Evolutionary conservation across 73 alveolate genomes (phyloP).

Genomic region (Paramecium octaurelia): DNA sequence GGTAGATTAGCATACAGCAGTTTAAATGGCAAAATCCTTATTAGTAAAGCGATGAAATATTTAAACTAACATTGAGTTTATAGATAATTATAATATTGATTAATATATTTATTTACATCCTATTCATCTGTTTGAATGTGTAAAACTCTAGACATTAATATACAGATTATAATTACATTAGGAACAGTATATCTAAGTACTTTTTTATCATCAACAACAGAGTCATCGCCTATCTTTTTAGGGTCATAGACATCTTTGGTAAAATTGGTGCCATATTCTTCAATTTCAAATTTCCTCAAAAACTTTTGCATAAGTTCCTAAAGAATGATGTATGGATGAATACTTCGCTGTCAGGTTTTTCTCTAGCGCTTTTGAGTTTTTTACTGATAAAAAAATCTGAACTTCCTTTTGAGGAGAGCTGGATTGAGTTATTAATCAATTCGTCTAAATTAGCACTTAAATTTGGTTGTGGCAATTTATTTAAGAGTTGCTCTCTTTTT

Average conservation of each 20-base stretch:
- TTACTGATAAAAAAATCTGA: neutral
- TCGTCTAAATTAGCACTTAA: neutral
- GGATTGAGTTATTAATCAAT: neutral
- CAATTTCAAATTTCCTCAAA: constrained; percentile 15
- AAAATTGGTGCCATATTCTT: constrained; percentile 30
- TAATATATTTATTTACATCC: neutral
- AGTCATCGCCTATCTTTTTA: constrained; percentile 26
- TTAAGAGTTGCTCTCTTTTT: neutral
- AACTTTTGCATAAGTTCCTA: constrained; percentile 19
- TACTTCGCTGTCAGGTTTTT: constrained; percentile 41
- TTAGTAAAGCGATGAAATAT: constrained; percentile 19
- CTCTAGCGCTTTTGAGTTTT: constrained; percentile 29
- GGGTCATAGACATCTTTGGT: constrained; percentile 45
- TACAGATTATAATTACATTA: neutral
- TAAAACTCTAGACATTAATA: neutral
- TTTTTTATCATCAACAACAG: constrained; percentile 9
- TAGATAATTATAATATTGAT: neutral
- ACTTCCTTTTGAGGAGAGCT: neutral
- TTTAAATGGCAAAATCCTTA: constrained; percentile 13
- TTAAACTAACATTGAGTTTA: neutral
- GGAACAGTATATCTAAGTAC: constrained; percentile 26
- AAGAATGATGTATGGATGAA: neutral
- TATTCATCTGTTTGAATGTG: neutral
- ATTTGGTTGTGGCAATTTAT: neutral
- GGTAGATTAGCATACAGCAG: constrained; percentile 72